Evolutionary conservation across 2,329 filamentous ascomycete species (phyloP).

Genomic region (Phoma sp.): DNA sequence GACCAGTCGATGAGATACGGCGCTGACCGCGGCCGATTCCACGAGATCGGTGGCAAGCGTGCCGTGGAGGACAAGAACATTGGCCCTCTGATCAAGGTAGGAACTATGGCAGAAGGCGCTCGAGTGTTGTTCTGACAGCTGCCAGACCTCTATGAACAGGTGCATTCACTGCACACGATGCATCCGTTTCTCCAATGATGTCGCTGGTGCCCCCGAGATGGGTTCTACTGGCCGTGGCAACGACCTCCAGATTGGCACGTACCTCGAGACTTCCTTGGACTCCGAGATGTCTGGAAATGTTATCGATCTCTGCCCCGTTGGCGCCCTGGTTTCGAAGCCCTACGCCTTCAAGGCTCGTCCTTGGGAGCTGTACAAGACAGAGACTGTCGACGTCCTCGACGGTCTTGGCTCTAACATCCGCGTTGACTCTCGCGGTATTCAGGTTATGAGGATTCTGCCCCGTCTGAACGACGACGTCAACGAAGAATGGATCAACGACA

Average conservation of each 20-base stretch:
- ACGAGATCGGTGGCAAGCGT: constrained; percentile 94
- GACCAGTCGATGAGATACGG: constrained; percentile 99
- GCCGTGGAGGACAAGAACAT: constrained; percentile 99
- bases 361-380: constrained; percentile 96
- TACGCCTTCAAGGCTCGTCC: constrained; percentile 96
- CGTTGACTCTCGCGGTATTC: constrained; percentile 88
- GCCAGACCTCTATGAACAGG: constrained; percentile 93
- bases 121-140: constrained; percentile 32
- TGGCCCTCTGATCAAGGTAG: constrained; percentile 85
- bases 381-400: constrained; percentile 93
- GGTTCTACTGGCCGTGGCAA: constrained; percentile 95
- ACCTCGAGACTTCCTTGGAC: constrained; percentile 91
- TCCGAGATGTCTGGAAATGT: constrained; percentile 96
- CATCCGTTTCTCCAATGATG: constrained; percentile 95
- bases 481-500: constrained; percentile 99
- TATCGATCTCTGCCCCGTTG: constrained; percentile 97
- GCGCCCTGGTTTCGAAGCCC: constrained; percentile 94
- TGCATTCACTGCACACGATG: constrained; percentile 99
- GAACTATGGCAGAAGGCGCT: not conserved
- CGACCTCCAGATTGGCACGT: constrained; percentile 97
- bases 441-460: constrained; percentile 94
- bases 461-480: constrained; percentile 97
- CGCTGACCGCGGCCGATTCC: constrained; percentile 92
- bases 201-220: constrained; percentile 93
- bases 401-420: constrained; percentile 93